Evolutionary conservation across 345 rosid species (phyloP), one percentile per base, ranked within the genome.

Genomic region (Syzygium oleosum): DNA sequence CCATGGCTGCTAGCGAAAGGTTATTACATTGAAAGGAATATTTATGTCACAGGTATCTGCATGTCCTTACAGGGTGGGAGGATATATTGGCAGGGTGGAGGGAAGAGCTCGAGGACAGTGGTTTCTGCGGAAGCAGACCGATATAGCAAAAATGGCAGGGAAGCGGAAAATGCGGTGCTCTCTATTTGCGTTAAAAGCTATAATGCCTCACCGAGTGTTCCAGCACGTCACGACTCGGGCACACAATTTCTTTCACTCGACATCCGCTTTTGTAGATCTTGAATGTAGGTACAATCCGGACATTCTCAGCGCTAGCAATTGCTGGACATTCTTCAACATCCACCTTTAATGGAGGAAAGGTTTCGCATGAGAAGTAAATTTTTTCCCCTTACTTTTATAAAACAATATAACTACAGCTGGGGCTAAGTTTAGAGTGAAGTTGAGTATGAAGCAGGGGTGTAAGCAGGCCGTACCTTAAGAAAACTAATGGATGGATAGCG

Each of bases 191-290:
- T 94, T 94, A 96, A 87, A 92, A 90, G 92, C 96, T 94, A 93
- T 97, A 98, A 93, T 98, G 95, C 92, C 96, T 96, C 96, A 98
- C 98, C 88, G 97, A 95, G 88, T 95, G 94, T 90, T 98, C 99
- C 90, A 98, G 88, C 93, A 94, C 87, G 84, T 98, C 98, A 6
- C 87, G 95, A 91, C 96, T 98, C 12, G 99, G 99, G 91, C 98
- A 95, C 68, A 98, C 93, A 29, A 98, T 94, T 92, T 97, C 99
- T 93, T 98, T 98, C 89, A 97, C 93, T 84, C 97, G 91, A 90
- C 84, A 92, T 38, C 99, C 98, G 25, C 91, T 91, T 92, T 95
- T 98, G 95, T 93, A 96, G 87, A 98, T 96, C 95, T 96, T 98
- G 98, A 98, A 95, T 63, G 99, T 97, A 43, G 99, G 99, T 51